These are phyloP conservation scores for Pseudozyma flocculosa DNA, from an alignment of 1,284 basidiomycete species.

Conservation along the genomic window DNA sequence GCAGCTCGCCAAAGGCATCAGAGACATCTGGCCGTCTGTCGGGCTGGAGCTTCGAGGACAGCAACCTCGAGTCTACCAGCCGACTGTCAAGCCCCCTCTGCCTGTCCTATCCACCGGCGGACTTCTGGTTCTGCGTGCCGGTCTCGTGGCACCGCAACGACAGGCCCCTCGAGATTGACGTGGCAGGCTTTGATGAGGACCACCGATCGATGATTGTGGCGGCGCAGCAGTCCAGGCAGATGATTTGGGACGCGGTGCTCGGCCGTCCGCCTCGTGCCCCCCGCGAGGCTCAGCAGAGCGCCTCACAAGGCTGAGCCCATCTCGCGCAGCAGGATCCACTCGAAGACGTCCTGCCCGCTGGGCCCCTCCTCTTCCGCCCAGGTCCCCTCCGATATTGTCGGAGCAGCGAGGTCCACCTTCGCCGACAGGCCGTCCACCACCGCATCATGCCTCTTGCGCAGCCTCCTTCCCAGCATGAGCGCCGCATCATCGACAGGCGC, in stretches of 20 bases:
- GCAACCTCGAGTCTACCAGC: no score
- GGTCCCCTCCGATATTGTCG: neutral
- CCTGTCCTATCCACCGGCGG: no score
- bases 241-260: conserved; percentile 3
- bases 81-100: no score
- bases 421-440: no score
- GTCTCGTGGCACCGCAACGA: conserved; percentile 12
- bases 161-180: conserved; percentile 9
- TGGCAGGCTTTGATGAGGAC: neutral
- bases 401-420: conserved; percentile 9
- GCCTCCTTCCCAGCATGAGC: conserved; percentile 40
- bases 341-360: conserved; percentile 34
- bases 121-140: no score
- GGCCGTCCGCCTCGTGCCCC: conserved; percentile 4
- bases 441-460: no score
- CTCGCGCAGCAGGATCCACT: conserved; percentile 38
- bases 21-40: no score
- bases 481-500: conserved; percentile 28
- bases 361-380: neutral
- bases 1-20: no score
- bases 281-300: no score
- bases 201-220: neutral
- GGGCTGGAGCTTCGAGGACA: no score
- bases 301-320: conserved; percentile 7
- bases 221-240: neutral